Evolutionary conservation across 1,284 basidiomycete genomes (phyloP).

Genomic region (Ceratobasidium sp.): DNA sequence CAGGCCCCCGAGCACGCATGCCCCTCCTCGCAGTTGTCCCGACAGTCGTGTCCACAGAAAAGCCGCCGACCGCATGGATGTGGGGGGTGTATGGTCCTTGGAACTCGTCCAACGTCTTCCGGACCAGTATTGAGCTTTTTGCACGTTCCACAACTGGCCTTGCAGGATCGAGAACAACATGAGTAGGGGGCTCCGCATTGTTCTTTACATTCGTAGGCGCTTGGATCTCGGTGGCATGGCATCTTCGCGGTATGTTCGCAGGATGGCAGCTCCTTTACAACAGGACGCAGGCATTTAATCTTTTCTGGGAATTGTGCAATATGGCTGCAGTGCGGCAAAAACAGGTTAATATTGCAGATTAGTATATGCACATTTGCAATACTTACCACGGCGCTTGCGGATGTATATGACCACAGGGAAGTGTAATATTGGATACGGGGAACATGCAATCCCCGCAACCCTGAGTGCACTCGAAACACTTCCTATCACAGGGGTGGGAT

Average conservation of each 20-base stretch:
- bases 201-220: constrained; percentile 52
- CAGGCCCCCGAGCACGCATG: constrained; percentile 61
- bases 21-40: constrained; percentile 55
- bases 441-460: constrained; percentile 65
- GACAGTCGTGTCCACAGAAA: constrained; percentile 66
- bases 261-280: constrained; percentile 56
- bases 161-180: constrained; percentile 62
- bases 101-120: neutral
- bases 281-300: constrained; percentile 55
- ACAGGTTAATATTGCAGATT: neutral
- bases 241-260: constrained; percentile 64
- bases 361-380: neutral
- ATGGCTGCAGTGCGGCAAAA: constrained; percentile 53
- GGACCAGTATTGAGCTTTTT: constrained; percentile 57
- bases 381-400: constrained; percentile 62
- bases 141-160: too few relatives aligned
- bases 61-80: constrained; percentile 62
- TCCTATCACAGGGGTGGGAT: constrained; percentile 64
- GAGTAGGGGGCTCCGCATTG: constrained; percentile 55
- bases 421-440: constrained; percentile 53
- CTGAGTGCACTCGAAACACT: constrained; percentile 54
- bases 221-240: constrained; percentile 57
- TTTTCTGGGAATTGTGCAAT: constrained; percentile 54
- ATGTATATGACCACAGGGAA: constrained; percentile 68
- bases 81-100: constrained; percentile 51